Conservation (phyloP, 805 yeast genomes). For the Isabelozyma gotoi region DNA sequence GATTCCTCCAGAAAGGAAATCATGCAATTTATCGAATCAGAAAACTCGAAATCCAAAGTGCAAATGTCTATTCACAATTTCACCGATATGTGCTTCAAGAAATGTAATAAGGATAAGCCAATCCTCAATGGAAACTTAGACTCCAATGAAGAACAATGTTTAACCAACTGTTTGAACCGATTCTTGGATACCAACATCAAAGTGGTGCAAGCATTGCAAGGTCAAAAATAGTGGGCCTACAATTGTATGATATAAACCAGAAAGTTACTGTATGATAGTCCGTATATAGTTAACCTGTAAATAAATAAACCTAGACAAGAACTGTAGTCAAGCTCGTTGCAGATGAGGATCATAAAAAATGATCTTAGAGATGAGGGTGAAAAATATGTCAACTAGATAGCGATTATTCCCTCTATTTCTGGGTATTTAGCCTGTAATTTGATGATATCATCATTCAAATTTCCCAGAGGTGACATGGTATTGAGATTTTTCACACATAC, state of each 20-base stretch:
- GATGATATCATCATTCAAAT: neutral
- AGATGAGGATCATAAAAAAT: too few relatives aligned
- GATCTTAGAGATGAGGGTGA: too few relatives aligned
- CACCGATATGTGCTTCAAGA: slow-evolving; percentile 88
- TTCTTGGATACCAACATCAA: slow-evolving; percentile 85
- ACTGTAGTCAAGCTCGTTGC: too few relatives aligned
- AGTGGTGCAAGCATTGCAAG: slow-evolving; percentile 62
- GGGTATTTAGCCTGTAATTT: neutral
- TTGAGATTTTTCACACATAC: neutral
- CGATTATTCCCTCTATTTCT: neutral
- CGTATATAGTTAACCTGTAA: neutral
- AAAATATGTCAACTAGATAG: too few relatives aligned
- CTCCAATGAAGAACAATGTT: slow-evolving; percentile 65
- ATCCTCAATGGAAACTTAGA: slow-evolving; percentile 51
- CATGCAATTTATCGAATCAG: slow-evolving; percentile 72
- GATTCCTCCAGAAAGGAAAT: slow-evolving; percentile 73
- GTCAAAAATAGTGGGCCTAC: slow-evolving; percentile 25
- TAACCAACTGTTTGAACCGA: slow-evolving; percentile 78
- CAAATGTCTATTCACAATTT: slow-evolving; percentile 84
- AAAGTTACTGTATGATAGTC: neutral
- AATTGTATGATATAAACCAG: neutral
- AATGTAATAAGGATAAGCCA: slow-evolving; percentile 58
- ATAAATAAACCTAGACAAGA: too few relatives aligned
- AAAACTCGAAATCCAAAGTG: slow-evolving; percentile 82
- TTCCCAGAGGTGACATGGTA: neutral